These are phyloP conservation scores for Harringtonia aguacate DNA, from an alignment of 2,329 filamentous ascomycete genomes.

Conservation along the genomic window DNA sequence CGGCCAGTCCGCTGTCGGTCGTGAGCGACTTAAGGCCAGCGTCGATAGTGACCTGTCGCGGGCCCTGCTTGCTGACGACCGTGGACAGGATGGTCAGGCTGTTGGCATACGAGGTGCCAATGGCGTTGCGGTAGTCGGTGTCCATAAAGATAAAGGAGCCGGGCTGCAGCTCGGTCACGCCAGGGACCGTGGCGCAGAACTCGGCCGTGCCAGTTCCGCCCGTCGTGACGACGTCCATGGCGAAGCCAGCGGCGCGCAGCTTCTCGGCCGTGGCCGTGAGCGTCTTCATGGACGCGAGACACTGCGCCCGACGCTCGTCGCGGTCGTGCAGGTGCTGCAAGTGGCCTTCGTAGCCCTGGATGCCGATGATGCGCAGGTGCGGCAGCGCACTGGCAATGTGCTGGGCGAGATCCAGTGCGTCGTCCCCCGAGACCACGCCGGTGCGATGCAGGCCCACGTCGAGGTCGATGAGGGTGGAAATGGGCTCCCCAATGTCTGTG, in stretches of 20 bases:
- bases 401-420: constrained; percentile 25
- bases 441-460: constrained; percentile 40
- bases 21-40: constrained; percentile 38
- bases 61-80: constrained; percentile 35
- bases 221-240: constrained; percentile 38
- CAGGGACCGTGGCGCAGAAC: constrained; percentile 37
- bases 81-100: constrained; percentile 37
- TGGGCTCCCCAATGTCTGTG: constrained; percentile 23
- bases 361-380: constrained; percentile 32
- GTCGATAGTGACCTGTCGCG: constrained; percentile 34
- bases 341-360: constrained; percentile 43
- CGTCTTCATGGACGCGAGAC: constrained; percentile 32
- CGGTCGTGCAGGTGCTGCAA: constrained; percentile 36
- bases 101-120: constrained; percentile 36
- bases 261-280: constrained; percentile 30
- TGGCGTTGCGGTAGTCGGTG: constrained; percentile 41
- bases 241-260: constrained; percentile 27
- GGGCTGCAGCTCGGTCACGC: constrained; percentile 42
- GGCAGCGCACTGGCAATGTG: constrained; percentile 22
- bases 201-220: constrained; percentile 42
- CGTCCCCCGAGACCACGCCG: constrained; percentile 29
- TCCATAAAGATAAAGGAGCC: constrained; percentile 48
- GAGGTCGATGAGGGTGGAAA: constrained; percentile 33
- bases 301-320: constrained; percentile 28
- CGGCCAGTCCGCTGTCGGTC: constrained; percentile 38